Conservation (phyloP, 2,329 filamentous ascomycete species). For the Fusarium lateritium region DNA sequence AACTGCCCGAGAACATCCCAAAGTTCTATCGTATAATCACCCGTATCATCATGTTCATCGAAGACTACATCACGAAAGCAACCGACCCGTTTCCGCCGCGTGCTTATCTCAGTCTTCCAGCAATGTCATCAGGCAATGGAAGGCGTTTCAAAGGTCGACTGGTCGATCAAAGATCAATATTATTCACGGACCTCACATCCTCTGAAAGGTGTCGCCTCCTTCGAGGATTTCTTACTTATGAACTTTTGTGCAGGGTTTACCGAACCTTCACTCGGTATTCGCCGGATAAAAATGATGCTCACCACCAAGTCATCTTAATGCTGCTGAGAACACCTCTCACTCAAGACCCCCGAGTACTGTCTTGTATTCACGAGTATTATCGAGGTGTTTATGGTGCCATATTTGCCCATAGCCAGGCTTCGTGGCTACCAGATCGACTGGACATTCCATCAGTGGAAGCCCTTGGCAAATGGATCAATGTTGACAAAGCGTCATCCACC, state of each 20-base stretch:
- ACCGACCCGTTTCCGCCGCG: not conserved
- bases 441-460: no score
- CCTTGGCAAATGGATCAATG: no score
- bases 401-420: not conserved
- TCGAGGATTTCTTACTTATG: constrained; percentile 3
- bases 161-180: not conserved
- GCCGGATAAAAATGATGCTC: not conserved
- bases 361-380: constrained; percentile 13
- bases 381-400: constrained; percentile 1
- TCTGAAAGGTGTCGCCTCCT: not conserved
- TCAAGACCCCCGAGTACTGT: not conserved
- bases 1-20: not conserved
- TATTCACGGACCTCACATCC: not conserved
- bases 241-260: constrained; percentile 13
- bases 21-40: not conserved
- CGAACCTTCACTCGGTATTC: no score
- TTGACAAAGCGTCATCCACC: no score
- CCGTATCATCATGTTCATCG: not conserved
- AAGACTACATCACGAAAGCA: not conserved
- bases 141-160: not conserved
- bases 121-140: not conserved
- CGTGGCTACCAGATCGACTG: constrained; percentile 11
- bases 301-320: no score
- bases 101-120: not conserved
- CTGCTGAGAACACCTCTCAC: not conserved